Base-by-base conservation (phyloP, 2,329 filamentous ascomycete genomes). In the Aspergillus felis region DNA sequence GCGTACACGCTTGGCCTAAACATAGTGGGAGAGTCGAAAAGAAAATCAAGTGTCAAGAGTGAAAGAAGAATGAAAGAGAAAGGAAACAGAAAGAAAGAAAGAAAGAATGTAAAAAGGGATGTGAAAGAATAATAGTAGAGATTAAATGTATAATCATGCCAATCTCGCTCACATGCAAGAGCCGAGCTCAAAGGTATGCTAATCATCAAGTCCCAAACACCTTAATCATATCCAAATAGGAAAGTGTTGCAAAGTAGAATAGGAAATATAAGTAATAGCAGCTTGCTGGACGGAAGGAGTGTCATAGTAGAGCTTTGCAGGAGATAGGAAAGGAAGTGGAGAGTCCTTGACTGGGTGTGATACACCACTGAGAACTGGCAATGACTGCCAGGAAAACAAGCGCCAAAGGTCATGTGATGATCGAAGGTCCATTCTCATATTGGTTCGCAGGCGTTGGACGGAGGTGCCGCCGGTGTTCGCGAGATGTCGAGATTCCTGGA, bases 31-130 rank as follows among this genome's bases (percentile, higher is more conserved):
- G n/a, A 53, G 42, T 54, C 32, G 32, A 38, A 53, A 58, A 50
- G 25, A 51, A 38, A 52, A 49, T 51, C 42, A 38, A 47, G 38
- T 6, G 12, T 35, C 32, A 57, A 57, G 41, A 50, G 53, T 51
- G 32, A 57, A 57, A 50, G 52, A 53, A 56, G 61, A 47, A 55
- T 46, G 52, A 41, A 51, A 61, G 42, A 50, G 50, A 49, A 48
- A 38, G 52, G 24, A 47, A 61, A 35, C 47, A 52, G 46, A 48
- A 22, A 22, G 22, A 2, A 22, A 22, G 22, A 2, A 22, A 42
- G 51, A 46, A 50, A 50, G 56, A 61, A 14, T 2, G 32, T 17
- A 32, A 32, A 14, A 35, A 35, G 12, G 1, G 29, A 47, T 51
- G 32, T 35, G 57, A 59, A 57, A 57, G 54, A 56, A 51, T 51